phyloP scores from a whole-genome alignment of 2,329 filamentous ascomycete species.

The Coniochaeta sp. region DNA sequence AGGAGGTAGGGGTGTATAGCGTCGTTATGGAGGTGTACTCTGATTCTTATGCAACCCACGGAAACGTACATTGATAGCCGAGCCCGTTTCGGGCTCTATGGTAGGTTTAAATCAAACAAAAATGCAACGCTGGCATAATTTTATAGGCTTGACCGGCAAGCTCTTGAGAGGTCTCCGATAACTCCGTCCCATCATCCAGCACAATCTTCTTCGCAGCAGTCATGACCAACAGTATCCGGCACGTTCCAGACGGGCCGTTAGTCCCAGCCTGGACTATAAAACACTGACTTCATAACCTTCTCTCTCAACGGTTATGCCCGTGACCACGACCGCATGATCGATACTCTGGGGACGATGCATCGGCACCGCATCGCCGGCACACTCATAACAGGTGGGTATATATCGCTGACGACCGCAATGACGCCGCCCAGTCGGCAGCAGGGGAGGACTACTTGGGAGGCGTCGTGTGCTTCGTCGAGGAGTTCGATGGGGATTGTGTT shows the following conservation, averaged over 20 bases:
- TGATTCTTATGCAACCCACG: too few relatives aligned
- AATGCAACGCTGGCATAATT: not conserved
- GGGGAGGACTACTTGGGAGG: conserved; percentile 4
- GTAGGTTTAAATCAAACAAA: too few relatives aligned
- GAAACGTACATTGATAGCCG: too few relatives aligned
- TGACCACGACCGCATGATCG: conserved; percentile 31
- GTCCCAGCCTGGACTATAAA: conserved; percentile 34
- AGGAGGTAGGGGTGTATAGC: too few relatives aligned
- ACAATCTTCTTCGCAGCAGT: conserved; percentile 31
- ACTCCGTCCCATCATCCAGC: conserved; percentile 24
- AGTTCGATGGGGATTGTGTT: conserved; percentile 19
- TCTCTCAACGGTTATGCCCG: conserved; percentile 32
- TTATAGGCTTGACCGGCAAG: not conserved
- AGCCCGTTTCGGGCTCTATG: too few relatives aligned
- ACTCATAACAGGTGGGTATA: conserved; percentile 11
- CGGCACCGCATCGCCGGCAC: conserved; percentile 22
- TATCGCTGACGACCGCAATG: not conserved
- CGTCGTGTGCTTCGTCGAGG: conserved; percentile 16
- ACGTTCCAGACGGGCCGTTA: conserved; percentile 27
- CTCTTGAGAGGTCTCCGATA: conserved; percentile 24
- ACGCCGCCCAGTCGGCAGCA: conserved; percentile 1
- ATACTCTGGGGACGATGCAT: conserved; percentile 34
- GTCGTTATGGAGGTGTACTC: too few relatives aligned
- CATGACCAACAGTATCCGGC: conserved; percentile 31
- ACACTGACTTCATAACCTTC: conserved; percentile 24